phyloP scores from a whole-genome alignment of 148 eudicot species.

The Cornus kousa region DNA sequence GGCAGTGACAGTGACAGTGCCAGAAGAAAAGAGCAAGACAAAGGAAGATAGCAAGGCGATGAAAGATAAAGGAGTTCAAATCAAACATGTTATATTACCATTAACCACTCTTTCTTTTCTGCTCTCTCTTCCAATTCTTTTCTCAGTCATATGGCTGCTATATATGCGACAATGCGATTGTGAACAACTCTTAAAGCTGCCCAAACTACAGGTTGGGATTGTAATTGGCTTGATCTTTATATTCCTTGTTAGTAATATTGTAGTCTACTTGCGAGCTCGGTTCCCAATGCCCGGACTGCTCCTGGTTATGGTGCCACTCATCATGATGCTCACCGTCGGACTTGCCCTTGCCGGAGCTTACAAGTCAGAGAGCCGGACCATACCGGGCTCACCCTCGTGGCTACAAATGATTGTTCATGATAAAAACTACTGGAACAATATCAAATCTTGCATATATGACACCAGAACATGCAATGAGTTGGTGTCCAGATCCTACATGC shows the following conservation, averaged over 20 bases:
- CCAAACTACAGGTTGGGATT: slow-evolving; percentile 15
- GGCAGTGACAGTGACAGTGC: slow-evolving; percentile 6
- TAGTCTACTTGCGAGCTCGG: slow-evolving; percentile 13
- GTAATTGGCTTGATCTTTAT: slow-evolving; percentile 21
- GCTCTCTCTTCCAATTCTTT: slow-evolving; percentile 34
- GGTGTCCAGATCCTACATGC: slow-evolving; percentile 14
- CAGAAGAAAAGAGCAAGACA: neutral
- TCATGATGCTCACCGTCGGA: slow-evolving; percentile 30
- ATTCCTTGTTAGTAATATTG: slow-evolving; percentile 20
- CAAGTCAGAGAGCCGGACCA: slow-evolving; percentile 11
- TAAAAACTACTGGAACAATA: slow-evolving; percentile 24
- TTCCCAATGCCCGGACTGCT: slow-evolving; percentile 22
- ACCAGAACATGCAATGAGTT: slow-evolving; percentile 29
- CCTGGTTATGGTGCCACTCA: slow-evolving; percentile 20
- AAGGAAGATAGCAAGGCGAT: neutral
- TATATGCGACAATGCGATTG: slow-evolving; percentile 33
- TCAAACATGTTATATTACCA: slow-evolving; percentile 7
- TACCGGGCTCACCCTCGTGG: slow-evolving; percentile 36
- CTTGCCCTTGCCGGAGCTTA: slow-evolving; percentile 26
- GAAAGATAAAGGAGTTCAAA: neutral
- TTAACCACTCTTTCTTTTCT: slow-evolving; percentile 22
- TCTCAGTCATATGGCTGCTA: slow-evolving; percentile 24
- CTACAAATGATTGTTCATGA: slow-evolving; percentile 14
- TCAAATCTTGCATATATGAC: slow-evolving; percentile 43
- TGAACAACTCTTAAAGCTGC: slow-evolving; percentile 28